Base-by-base conservation (phyloP, 176 grass and related monocot species). In the Paspalum notatum region DNA sequence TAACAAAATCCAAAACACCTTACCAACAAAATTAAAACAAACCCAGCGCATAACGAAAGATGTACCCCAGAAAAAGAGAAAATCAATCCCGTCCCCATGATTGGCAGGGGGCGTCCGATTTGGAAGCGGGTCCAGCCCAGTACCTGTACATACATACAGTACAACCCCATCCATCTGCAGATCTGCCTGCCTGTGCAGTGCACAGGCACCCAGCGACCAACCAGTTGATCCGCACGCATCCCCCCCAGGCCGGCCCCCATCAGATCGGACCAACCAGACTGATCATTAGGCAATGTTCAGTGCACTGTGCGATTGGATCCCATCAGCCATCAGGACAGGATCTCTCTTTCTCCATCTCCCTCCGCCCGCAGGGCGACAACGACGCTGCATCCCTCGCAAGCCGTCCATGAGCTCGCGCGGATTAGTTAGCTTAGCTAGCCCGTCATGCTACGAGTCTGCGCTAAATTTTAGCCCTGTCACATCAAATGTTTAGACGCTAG, bases 301-400 rank as follows among this genome's bases (percentile, higher is more conserved):
- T 81, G 87, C 71, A 89, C 77, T 76, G 87, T 69, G 37, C 62
- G 1, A 63, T 71, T 80, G 63, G 87, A 85, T 85, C 87, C 77
- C 82, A 80, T 80, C 68, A 15, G 32, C 32, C 32, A 32, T 32
- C 2, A 32, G 32, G 32, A 32, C 32, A 32, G 27, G 56, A 82
- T 87, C 43, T 80, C 39, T 46, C 72, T 4, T 53, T 15, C 65
- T 11, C 16, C 66, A 2, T 46, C 72, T 4, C 62, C n/a, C 65
- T 11, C 16, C 66, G 2, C 72, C n/a, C 16, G 17, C 16, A 1
- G n/a, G 62, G 48, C 8, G 62, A 54, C 8, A 66, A 47, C 9
- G 68, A 71, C 68, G 50, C 24, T 12, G 45, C 67, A 70, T 70
- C 67, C 44, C 56, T 49, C 56, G 58, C 64, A 52, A 12, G 71